A percentile compares a stretch with the other conserved stretches of the same genome.
Conservation (phyloP, 345 rosid species). For the Microthlaspi erraticum region DNA sequence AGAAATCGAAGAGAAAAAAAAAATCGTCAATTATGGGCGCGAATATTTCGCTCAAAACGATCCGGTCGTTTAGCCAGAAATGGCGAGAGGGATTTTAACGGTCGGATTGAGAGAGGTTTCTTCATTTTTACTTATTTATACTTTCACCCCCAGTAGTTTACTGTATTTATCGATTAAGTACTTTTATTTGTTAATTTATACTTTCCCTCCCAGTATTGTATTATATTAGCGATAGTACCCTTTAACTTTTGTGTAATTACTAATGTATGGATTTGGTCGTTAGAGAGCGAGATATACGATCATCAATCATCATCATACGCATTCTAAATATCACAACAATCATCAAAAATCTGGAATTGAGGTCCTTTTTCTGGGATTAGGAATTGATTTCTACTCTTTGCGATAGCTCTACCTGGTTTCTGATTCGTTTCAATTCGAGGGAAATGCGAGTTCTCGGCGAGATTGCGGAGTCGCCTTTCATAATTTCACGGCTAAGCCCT, state of each 20-base stretch:
- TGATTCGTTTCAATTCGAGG: slow-evolving; percentile 10
- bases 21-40: slow-evolving; percentile 38
- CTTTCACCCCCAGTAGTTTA: slow-evolving; percentile 3
- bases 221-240: background rate
- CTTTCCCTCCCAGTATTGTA: background rate
- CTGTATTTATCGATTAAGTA: background rate
- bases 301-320: slow-evolving; percentile 4
- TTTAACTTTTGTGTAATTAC: slow-evolving; percentile 1
- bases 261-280: slow-evolving; percentile 29
- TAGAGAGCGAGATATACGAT: slow-evolving; percentile 16
- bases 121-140: slow-evolving; percentile 6
- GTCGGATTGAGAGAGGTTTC: slow-evolving; percentile 38
- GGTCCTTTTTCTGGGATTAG: slow-evolving; percentile 12
- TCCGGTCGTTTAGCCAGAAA: slow-evolving; percentile 56
- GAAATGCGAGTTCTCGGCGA: slow-evolving; percentile 47
- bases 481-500: slow-evolving; percentile 43
- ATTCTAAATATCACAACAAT: slow-evolving; percentile 9
- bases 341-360: slow-evolving; percentile 18
- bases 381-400: background rate
- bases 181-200: background rate
- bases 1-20: slow-evolving; percentile 9
- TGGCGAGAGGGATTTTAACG: slow-evolving; percentile 48
- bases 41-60: slow-evolving; percentile 39
- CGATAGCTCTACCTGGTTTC: background rate
- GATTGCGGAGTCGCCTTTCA: slow-evolving; percentile 44